Evolutionary conservation across 768 basidiomycete genomes (phyloP), one percentile per base, ranked within the genome.

Genomic region (Naganishia randhawae): DNA sequence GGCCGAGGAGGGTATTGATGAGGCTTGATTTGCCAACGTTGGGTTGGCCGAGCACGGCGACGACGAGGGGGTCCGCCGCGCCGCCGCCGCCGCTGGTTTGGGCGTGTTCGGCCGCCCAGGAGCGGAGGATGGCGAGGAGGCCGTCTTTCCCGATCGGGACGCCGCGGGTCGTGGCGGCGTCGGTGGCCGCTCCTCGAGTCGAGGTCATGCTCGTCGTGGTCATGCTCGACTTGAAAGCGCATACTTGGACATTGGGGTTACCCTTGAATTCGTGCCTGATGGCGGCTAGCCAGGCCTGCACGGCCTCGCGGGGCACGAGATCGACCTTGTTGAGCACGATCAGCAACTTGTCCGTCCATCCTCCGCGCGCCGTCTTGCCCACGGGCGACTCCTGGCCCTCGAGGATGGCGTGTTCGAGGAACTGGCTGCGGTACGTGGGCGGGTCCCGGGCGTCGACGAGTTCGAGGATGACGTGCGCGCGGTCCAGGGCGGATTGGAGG

Each of bases 301-400:
- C 83, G 25, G 88, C 81, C 79, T 95, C 93, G 42, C 86, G 84
- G 19, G 92, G 91, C 68, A 88, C 88, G 22, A 85, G 83, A 77
- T 95, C 93, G 71, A 88, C 88, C 82, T 96, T 96, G 79, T 89
- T 94, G 64, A 96, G 78, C 19, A 94, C 82, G n/a, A 92, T 79
- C 22, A 88, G 72, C 14, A 88, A 80, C 77, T 79, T 83, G 35
- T 71, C 73, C 73, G 84, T 84, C 69, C 78, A 84, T 45, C 69
- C 77, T 50, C n/a, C n/a, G n/a, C 77, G 82, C 50, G 81, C 81
- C 39, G 79, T 78, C 22, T 81, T 57, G 29, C 45, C 45, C 19
- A 32, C 45, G 9, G 66, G 19, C 13, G 66, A 54, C 13, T 65
- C 72, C 37, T 68, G 67, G 39, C 57, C 67, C 31, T 54, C 50